A percentile compares a stretch with the other conserved stretches of the same genome.
Conservation (phyloP, 148 eudicot genomes). For the Silene latifolia region DNA sequence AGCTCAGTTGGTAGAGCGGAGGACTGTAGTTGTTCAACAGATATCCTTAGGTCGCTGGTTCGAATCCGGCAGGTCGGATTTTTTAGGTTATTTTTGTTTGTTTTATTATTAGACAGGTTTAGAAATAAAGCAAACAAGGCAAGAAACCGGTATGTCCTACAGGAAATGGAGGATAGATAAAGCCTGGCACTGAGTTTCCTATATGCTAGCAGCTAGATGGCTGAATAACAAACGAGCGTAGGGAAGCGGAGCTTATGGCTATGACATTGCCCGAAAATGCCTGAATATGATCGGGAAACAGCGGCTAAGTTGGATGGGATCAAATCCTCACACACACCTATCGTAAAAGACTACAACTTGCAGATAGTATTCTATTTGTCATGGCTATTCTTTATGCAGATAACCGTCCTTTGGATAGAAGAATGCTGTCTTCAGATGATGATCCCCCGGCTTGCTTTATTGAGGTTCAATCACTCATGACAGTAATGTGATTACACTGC, state of each 20-base stretch:
- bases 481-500: not conserved
- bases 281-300: slow-evolving; percentile 1
- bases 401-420: not conserved
- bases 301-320: slow-evolving; percentile 17
- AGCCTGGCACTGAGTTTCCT: slow-evolving; percentile 25
- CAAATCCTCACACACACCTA: slow-evolving; percentile 6
- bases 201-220: slow-evolving; percentile 21
- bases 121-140: slow-evolving; percentile 26
- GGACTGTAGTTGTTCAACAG: not conserved
- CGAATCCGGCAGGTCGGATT: slow-evolving; percentile 85
- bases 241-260: not conserved
- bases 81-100: not conserved
- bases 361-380: not conserved
- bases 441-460: slow-evolving; percentile 1
- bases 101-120: too few relatives aligned
- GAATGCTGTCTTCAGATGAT: not conserved
- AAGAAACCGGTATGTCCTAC: slow-evolving; percentile 24
- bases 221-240: not conserved
- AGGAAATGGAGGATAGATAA: slow-evolving; percentile 22
- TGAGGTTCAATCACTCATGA: slow-evolving; percentile 17
- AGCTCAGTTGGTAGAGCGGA: too few relatives aligned
- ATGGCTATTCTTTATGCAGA: not conserved
- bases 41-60: slow-evolving; percentile 94
- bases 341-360: not conserved
- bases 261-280: not conserved